phyloP scores from a whole-genome alignment of 2,329 filamentous ascomycete genomes.

The Cladobotryum mycophilum region DNA sequence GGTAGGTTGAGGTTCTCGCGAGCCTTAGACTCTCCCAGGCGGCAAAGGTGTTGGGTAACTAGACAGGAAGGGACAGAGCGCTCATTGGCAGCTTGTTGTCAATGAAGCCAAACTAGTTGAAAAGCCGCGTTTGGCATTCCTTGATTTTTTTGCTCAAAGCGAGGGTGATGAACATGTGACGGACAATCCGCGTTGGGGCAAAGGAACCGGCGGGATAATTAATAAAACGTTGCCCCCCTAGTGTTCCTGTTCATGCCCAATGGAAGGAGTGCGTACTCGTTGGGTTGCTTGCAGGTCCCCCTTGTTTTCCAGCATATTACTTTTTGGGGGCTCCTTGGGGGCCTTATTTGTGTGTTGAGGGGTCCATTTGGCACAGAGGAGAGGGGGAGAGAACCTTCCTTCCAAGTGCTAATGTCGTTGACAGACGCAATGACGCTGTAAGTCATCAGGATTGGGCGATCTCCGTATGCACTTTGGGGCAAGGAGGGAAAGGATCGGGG shows the following conservation, averaged over 20 bases:
- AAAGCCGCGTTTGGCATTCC: too few species aligned
- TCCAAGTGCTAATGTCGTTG: neutral
- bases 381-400: too few species aligned
- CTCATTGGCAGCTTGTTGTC: neutral
- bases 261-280: neutral
- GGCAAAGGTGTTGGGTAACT: neutral
- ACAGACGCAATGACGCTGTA: neutral
- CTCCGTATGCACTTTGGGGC: neutral
- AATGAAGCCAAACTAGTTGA: too few species aligned
- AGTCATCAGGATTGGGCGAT: neutral
- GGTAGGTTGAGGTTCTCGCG: slow-evolving; percentile 6
- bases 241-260: neutral
- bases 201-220: too few species aligned
- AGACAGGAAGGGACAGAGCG: neutral
- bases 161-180: slow-evolving; percentile 1
- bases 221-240: neutral
- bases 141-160: neutral
- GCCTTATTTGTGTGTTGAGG: neutral
- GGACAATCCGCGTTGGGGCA: neutral
- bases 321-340: slow-evolving; percentile 2
- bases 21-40: neutral
- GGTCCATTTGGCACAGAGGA: too few species aligned
- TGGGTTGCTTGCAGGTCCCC: slow-evolving; percentile 1
- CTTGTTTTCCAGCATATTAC: neutral
- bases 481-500: neutral